Evolutionary conservation across 345 rosid species (phyloP).

Genomic region (Durio zibethinus): DNA sequence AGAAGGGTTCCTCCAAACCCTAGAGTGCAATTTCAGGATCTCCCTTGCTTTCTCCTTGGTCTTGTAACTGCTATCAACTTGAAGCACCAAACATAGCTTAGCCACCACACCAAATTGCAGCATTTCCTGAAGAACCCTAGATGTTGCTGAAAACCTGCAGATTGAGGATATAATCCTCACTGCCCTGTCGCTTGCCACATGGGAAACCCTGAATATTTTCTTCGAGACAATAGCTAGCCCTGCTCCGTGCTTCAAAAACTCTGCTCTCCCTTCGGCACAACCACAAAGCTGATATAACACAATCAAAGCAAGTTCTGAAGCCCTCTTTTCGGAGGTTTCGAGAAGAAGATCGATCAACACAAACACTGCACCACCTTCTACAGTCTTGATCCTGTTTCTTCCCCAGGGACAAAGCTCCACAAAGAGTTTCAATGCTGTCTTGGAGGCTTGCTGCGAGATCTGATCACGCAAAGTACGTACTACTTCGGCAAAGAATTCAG

Average conservation of each 20-base stretch:
- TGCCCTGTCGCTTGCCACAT: conserved; percentile 41
- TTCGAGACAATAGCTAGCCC: conserved; percentile 60
- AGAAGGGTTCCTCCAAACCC: conserved; percentile 48
- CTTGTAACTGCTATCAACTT: conserved; percentile 37
- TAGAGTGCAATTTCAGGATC: conserved; percentile 49
- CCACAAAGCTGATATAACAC: conserved; percentile 47
- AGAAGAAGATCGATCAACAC: conserved; percentile 49
- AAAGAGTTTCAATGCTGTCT: conserved; percentile 42
- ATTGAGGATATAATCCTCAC: conserved; percentile 48
- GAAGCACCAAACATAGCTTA: conserved; percentile 53
- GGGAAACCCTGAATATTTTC: conserved; percentile 59
- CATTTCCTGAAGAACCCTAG: conserved; percentile 56
- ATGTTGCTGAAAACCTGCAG: conserved; percentile 42
- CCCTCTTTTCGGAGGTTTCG: conserved; percentile 31
- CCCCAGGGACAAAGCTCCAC: conserved; percentile 52
- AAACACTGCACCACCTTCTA: conserved; percentile 33
- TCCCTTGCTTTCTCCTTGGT: conserved; percentile 47
- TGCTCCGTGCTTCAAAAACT: conserved; percentile 51
- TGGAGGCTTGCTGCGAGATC: conserved; percentile 47
- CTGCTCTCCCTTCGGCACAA: conserved; percentile 59
- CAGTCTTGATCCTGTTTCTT: conserved; percentile 53
- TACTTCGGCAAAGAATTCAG: conserved; percentile 35
- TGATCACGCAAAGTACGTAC: conserved; percentile 39
- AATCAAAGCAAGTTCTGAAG: conserved; percentile 36
- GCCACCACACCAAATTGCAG: conserved; percentile 54